Percentiles rank a stretch among this genome's conserved stretches.
Conservation (phyloP, 1,139 yeast species). For the Candida buenavistaensis region DNA sequence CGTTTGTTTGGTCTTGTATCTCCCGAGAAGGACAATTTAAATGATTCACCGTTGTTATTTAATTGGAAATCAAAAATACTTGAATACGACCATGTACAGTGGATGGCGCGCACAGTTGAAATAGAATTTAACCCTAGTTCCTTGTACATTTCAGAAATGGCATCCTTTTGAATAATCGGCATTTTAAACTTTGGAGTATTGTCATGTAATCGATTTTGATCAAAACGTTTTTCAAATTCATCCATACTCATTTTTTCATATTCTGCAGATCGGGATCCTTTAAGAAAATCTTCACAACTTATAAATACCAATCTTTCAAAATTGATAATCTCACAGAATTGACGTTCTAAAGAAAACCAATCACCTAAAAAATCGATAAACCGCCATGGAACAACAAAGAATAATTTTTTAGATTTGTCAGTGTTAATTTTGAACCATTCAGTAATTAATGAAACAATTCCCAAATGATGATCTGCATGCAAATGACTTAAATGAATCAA, state of each 20-base stretch:
- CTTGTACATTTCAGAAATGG: slow-evolving; percentile 22
- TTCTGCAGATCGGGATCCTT: slow-evolving; percentile 24
- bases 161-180: slow-evolving; percentile 17
- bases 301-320: slow-evolving; percentile 50
- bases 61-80: slow-evolving; percentile 55
- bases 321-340: slow-evolving; percentile 29
- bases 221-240: slow-evolving; percentile 33
- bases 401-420: slow-evolving; percentile 35
- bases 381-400: slow-evolving; percentile 75
- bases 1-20: slow-evolving; percentile 82
- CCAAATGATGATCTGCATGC: slow-evolving; percentile 97
- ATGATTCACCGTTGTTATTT: slow-evolving; percentile 26
- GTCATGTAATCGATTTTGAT: slow-evolving; percentile 18
- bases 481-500: slow-evolving; percentile 80
- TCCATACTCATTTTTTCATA: slow-evolving; percentile 28
- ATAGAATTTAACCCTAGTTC: slow-evolving; percentile 35
- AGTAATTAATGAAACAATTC: slow-evolving; percentile 66
- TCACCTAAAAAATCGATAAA: slow-evolving; percentile 67
- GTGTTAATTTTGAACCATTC: slow-evolving; percentile 58
- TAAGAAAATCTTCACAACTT: slow-evolving; percentile 67
- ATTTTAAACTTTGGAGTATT: slow-evolving; percentile 20
- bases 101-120: slow-evolving; percentile 72
- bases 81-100: slow-evolving; percentile 84
- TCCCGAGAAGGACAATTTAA: slow-evolving; percentile 87
- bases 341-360: slow-evolving; percentile 61